Evolutionary conservation across 2,329 filamentous ascomycete species (phyloP).

Genomic region (Alternaria atra): DNA sequence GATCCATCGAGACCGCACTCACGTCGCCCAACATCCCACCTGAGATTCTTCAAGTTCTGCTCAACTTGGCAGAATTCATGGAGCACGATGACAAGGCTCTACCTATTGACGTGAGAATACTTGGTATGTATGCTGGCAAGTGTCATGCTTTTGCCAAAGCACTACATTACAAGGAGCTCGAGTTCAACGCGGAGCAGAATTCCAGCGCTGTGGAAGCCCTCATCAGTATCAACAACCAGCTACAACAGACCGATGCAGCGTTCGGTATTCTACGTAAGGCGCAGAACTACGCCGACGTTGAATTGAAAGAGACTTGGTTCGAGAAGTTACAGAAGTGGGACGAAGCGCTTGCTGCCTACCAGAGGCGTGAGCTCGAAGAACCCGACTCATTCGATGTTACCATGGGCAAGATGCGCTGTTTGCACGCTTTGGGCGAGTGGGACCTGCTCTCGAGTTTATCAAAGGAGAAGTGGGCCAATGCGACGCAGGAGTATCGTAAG

Average conservation of each 20-base stretch:
- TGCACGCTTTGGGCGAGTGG: constrained; percentile 98
- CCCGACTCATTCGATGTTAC: constrained; percentile 86
- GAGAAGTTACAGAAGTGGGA: constrained; percentile 99
- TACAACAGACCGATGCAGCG: constrained; percentile 97
- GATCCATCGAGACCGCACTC: constrained; percentile 93
- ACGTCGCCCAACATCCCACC: constrained; percentile 95
- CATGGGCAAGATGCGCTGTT: constrained; percentile 99
- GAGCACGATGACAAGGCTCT: constrained; percentile 98
- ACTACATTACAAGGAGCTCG: constrained; percentile 97
- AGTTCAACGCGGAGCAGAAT: constrained; percentile 97
- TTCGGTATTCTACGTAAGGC: constrained; percentile 97
- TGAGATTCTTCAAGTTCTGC: constrained; percentile 89
- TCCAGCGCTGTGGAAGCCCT: constrained; percentile 94
- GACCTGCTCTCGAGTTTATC: constrained; percentile 88
- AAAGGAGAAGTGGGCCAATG: constrained; percentile 92
- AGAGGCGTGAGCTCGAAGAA: constrained; percentile 80
- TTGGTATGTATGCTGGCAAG: constrained; percentile 93
- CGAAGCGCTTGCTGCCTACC: constrained; percentile 91
- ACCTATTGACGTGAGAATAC: constrained; percentile 93
- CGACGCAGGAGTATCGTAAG: constrained; percentile 84
- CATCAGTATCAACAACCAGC: constrained; percentile 99
- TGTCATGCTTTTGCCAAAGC: constrained; percentile 99
- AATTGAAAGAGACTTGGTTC: constrained; percentile 97
- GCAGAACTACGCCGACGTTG: constrained; percentile 94
- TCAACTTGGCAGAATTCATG: constrained; percentile 99